phyloP scores from a whole-genome alignment of 257 asterid species.

The Petunia secreta region DNA sequence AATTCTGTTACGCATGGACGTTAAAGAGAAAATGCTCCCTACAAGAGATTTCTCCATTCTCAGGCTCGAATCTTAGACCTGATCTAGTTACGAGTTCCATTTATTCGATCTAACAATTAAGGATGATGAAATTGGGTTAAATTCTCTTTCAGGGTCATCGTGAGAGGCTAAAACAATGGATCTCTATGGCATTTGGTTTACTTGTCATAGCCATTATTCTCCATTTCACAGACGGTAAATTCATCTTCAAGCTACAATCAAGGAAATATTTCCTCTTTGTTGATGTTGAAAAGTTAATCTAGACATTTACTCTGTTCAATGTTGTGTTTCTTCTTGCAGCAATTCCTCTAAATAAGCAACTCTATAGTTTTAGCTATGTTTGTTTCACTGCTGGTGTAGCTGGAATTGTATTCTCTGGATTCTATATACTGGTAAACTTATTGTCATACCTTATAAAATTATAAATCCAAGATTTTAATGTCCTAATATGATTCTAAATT shows the following conservation, averaged over 20 bases:
- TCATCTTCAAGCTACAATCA: too few relatives aligned
- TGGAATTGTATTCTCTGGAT: conserved; percentile 69
- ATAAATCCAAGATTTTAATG: not conserved
- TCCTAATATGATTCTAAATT: not conserved
- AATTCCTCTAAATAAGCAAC: conserved; percentile 91
- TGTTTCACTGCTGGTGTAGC: conserved; percentile 95
- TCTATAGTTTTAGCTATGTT: conserved; percentile 85
- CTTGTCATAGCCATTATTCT: conserved; percentile 58
- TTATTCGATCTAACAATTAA: not conserved
- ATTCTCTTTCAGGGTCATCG: conserved; percentile 56
- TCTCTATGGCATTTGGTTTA: conserved; percentile 66
- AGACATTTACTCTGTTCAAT: not conserved
- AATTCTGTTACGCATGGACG: too few relatives aligned
- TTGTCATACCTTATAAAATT: not conserved
- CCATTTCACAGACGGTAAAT: conserved; percentile 82
- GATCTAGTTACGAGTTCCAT: too few relatives aligned
- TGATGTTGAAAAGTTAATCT: not conserved
- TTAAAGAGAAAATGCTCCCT: too few relatives aligned
- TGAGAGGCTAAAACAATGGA: conserved; percentile 89
- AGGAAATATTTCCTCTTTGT: not conserved
- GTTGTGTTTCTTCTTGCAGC: conserved; percentile 44
- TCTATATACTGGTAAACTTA: conserved; percentile 68
- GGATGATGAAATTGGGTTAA: not conserved
- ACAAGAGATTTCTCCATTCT: too few relatives aligned
- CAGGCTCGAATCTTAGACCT: too few relatives aligned